phyloP scores from a whole-genome alignment of 495 filamentous ascomycete species.

The Venustampulla echinocandica region DNA sequence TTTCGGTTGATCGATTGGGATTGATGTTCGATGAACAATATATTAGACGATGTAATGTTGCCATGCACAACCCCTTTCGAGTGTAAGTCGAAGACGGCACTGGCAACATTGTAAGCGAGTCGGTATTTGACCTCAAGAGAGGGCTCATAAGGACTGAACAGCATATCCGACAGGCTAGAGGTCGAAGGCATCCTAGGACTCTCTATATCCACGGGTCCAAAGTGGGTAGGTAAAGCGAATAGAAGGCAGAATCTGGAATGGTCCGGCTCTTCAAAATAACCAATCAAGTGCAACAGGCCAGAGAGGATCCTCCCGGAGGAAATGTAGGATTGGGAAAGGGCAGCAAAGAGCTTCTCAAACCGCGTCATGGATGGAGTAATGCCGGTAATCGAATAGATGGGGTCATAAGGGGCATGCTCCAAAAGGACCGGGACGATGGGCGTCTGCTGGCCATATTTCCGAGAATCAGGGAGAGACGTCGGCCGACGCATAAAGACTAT shows the following conservation, averaged over 20 bases:
- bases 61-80: slow-evolving; percentile 69
- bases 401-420: slow-evolving; percentile 58
- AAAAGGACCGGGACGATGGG: slow-evolving; percentile 48
- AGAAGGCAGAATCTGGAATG: slow-evolving; percentile 73
- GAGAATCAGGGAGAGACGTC: slow-evolving; percentile 33
- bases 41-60: slow-evolving; percentile 69
- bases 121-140: slow-evolving; percentile 72
- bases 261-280: slow-evolving; percentile 76
- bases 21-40: slow-evolving; percentile 65
- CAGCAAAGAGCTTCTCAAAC: slow-evolving; percentile 53
- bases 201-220: slow-evolving; percentile 50
- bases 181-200: slow-evolving; percentile 33
- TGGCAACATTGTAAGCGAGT: slow-evolving; percentile 69
- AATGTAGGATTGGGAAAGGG: slow-evolving; percentile 36
- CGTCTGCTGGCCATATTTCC: slow-evolving; percentile 26
- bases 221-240: slow-evolving; percentile 67
- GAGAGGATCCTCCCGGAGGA: slow-evolving; percentile 46
- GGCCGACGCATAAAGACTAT: slow-evolving; percentile 47
- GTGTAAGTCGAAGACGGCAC: slow-evolving; percentile 67
- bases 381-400: slow-evolving; percentile 52
- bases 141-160: slow-evolving; percentile 46
- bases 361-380: slow-evolving; percentile 54
- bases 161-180: slow-evolving; percentile 39
- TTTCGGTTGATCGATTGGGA: slow-evolving; percentile 29
- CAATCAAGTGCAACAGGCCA: slow-evolving; percentile 64